phyloP scores from a whole-genome alignment of 1,139 yeast genomes.

The Martiniozyma asiatica region DNA sequence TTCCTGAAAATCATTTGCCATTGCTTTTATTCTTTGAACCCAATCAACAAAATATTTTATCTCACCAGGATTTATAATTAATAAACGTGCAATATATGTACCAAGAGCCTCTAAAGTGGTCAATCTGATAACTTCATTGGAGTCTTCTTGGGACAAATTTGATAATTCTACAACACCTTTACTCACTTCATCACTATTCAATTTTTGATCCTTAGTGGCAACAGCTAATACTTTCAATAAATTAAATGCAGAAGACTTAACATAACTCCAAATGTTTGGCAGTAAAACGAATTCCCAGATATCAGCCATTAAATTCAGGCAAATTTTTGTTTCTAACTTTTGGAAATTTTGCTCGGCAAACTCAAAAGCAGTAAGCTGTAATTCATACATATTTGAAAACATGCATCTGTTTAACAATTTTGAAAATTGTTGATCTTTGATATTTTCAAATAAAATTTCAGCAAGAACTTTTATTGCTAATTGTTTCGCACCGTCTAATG shows the following conservation, averaged over 20 bases:
- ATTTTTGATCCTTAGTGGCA: background rate
- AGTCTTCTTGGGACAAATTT: conserved; percentile 13
- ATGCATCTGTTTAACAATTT: conserved; percentile 26
- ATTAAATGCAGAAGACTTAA: conserved; percentile 31
- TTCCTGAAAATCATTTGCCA: conserved; percentile 32
- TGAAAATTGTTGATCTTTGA: conserved; percentile 18
- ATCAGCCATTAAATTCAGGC: conserved; percentile 4
- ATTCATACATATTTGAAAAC: conserved; percentile 29
- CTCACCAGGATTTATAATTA: conserved; percentile 3
- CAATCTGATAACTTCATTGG: conserved; percentile 35
- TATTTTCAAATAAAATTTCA: conserved; percentile 21
- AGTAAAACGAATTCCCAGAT: conserved; percentile 23
- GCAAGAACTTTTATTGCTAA: conserved; percentile 28
- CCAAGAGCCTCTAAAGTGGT: conserved; percentile 42
- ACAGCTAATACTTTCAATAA: conserved; percentile 24
- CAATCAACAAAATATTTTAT: conserved; percentile 22
- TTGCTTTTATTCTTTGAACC: conserved; percentile 22
- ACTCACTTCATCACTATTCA: conserved; percentile 1
- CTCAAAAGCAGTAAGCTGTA: conserved; percentile 32
- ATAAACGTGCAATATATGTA: conserved; percentile 23
- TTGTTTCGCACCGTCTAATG: conserved; percentile 36
- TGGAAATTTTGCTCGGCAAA: conserved; percentile 16
- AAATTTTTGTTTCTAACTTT: conserved; percentile 2
- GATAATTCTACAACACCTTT: conserved; percentile 19
- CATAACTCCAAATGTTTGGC: conserved; percentile 27